These are phyloP conservation scores for Vitis hybrid DNA, from an alignment of 177 flowering plant genomes.

Conservation along the genomic window DNA sequence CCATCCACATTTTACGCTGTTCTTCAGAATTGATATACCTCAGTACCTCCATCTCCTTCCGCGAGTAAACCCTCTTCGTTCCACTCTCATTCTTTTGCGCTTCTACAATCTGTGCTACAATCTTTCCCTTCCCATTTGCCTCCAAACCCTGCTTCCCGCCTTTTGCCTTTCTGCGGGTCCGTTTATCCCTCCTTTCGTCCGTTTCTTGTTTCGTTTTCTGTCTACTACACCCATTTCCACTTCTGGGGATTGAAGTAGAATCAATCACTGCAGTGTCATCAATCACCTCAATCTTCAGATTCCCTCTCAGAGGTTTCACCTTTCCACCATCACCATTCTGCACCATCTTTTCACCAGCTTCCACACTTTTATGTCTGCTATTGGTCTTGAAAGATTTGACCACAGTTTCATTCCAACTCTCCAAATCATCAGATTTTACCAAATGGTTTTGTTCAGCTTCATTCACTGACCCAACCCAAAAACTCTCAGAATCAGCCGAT, in stretches of 20 bases:
- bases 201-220: constrained; percentile 10
- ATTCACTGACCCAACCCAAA: neutral
- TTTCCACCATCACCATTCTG: neutral
- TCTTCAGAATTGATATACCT: constrained; percentile 43
- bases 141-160: constrained; percentile 14
- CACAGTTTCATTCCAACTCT: neutral
- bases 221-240: constrained; percentile 10
- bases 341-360: neutral
- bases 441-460: neutral
- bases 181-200: constrained; percentile 26
- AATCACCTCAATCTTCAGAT: constrained; percentile 30
- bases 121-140: constrained; percentile 6
- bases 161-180: constrained; percentile 25
- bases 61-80: constrained; percentile 41
- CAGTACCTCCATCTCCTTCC: constrained; percentile 60
- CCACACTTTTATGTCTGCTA: neutral
- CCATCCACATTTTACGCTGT: constrained; percentile 64
- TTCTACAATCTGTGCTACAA: constrained; percentile 4
- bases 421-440: neutral
- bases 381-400: too few species aligned
- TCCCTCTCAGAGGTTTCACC: constrained; percentile 8
- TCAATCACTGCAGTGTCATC: constrained; percentile 39
- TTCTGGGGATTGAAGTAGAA: neutral
- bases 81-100: constrained; percentile 11
- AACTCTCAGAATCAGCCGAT: neutral